These are phyloP conservation scores for Chlamydomonas eustigma DNA, from an alignment of 139 green algal genomes.

Conservation along the genomic window DNA sequence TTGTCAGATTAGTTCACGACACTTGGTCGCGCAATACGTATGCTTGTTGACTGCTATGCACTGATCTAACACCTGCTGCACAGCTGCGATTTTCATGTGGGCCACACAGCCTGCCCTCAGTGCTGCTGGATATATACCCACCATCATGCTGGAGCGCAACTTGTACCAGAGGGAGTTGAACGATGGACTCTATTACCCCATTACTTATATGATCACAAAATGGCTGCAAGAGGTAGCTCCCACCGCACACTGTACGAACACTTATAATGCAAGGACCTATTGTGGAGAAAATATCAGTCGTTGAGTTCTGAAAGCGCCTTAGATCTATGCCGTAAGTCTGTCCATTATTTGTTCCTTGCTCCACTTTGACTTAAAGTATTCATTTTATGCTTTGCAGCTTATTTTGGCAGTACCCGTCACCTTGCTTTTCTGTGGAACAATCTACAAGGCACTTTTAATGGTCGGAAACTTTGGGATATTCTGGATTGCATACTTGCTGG, in stretches of 20 bases:
- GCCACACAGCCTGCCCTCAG: background rate
- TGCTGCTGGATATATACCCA: background rate
- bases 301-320: too few species aligned
- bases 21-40: too few species aligned
- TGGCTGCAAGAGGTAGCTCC: background rate
- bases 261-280: too few species aligned
- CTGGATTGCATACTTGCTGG: background rate
- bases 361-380: too few species aligned
- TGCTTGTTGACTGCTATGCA: too few species aligned
- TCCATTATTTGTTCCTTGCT: too few species aligned
- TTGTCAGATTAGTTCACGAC: too few species aligned
- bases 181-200: background rate
- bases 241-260: background rate
- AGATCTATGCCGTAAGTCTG: too few species aligned
- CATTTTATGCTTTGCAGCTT: background rate
- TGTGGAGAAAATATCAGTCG: too few species aligned
- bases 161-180: background rate
- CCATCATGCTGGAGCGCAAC: slow-evolving; percentile 1
- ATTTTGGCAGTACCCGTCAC: background rate
- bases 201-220: background rate
- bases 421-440: background rate
- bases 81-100: background rate
- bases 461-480: background rate
- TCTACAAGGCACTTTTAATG: background rate
- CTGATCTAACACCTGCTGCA: too few species aligned